Evolutionary conservation across 1,139 yeast species (phyloP).

Genomic region (Casaregolazyma lundiana): DNA sequence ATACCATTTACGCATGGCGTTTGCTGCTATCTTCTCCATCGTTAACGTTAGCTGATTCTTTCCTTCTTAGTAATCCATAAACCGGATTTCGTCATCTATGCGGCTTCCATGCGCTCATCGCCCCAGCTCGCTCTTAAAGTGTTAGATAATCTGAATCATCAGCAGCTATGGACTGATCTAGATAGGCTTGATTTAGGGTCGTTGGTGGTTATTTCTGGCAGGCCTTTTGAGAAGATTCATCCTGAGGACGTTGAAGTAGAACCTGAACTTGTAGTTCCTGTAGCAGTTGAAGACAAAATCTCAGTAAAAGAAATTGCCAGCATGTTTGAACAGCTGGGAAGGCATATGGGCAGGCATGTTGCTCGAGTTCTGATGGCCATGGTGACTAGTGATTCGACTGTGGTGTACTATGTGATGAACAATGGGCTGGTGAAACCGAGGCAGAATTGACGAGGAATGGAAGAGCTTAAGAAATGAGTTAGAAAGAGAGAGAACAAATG

Average conservation of each 20-base stretch:
- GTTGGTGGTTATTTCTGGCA: constrained; percentile 24
- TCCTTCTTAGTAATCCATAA: not conserved
- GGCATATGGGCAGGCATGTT: constrained; percentile 27
- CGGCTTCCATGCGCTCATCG: not conserved
- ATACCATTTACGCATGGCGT: too few species aligned
- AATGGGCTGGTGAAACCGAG: constrained; percentile 60
- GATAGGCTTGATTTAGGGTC: constrained; percentile 16
- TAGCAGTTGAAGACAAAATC: constrained; percentile 29
- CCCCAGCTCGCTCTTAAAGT: constrained; percentile 9
- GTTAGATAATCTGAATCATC: constrained; percentile 43
- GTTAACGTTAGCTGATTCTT: too few species aligned
- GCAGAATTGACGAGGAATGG: constrained; percentile 35
- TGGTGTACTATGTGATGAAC: constrained; percentile 61
- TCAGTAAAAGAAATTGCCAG: constrained; percentile 32
- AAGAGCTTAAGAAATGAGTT: not conserved
- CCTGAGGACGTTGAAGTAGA: constrained; percentile 27
- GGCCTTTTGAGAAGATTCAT: constrained; percentile 32
- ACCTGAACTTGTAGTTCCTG: constrained; percentile 30
- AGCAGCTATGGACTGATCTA: constrained; percentile 51
- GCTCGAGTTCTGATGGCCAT: constrained; percentile 52
- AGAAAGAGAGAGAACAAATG: not conserved
- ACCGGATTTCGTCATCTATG: not conserved
- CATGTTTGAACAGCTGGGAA: constrained; percentile 22
- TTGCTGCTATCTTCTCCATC: not conserved
- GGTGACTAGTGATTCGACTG: constrained; percentile 59